Evolutionary conservation across 441 rosid species (phyloP).

Genomic region (Adansonia gregorii): DNA sequence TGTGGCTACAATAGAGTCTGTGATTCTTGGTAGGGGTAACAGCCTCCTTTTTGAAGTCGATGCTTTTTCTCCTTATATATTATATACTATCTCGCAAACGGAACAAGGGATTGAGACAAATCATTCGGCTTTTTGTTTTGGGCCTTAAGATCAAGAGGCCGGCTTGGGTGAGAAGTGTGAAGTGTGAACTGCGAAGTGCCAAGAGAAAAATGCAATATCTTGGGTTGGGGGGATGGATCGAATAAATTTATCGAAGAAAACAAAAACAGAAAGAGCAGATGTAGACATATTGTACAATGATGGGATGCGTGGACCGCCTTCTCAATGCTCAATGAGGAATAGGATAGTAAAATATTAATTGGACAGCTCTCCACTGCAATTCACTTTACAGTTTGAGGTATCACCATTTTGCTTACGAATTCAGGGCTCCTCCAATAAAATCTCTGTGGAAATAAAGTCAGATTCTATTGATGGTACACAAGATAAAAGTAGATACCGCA

Average conservation of each 20-base stretch:
- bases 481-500: slow-evolving; percentile 9
- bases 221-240: not conserved
- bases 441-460: not conserved
- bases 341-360: not conserved
- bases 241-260: slow-evolving; percentile 13
- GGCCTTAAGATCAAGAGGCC: not conserved
- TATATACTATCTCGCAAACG: not conserved
- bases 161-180: not conserved
- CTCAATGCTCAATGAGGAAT: no score
- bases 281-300: not conserved
- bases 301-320: slow-evolving; percentile 26
- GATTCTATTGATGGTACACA: slow-evolving; percentile 5
- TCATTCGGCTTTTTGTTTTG: no score
- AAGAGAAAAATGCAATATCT: not conserved
- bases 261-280: not conserved
- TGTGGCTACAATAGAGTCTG: not conserved
- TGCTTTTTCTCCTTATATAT: not conserved
- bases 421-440: not conserved
- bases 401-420: not conserved
- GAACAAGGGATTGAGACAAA: no score
- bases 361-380: not conserved
- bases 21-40: not conserved
- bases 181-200: not conserved
- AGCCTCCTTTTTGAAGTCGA: slow-evolving; percentile 2
- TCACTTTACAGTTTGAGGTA: slow-evolving; percentile 18